phyloP scores from a whole-genome alignment of 2,329 filamentous ascomycete species.

The Periconia macrospinosa region DNA sequence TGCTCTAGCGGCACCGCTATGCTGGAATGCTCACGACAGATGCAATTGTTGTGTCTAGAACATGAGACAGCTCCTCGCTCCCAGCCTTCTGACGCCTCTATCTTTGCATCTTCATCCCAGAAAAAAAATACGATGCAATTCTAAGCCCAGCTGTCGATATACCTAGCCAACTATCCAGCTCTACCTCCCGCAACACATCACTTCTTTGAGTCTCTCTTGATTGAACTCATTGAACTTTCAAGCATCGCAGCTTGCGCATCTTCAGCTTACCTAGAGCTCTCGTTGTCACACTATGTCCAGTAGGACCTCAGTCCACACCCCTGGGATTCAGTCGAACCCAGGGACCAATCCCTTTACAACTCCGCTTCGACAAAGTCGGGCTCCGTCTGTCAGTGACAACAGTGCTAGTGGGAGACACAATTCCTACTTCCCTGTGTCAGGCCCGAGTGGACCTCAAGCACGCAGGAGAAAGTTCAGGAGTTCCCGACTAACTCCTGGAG shows the following conservation, averaged over 20 bases:
- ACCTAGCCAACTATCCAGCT: not conserved
- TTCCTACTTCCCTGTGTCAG: constrained; percentile 16
- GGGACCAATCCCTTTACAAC: constrained; percentile 27
- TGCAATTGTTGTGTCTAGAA: not conserved
- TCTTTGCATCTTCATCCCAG: not conserved
- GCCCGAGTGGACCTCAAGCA: constrained; percentile 9
- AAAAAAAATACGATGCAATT: not conserved
- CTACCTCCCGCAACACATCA: not conserved
- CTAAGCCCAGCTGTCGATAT: not conserved
- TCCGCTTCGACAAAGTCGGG: constrained; percentile 21
- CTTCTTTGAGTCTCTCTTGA: not conserved
- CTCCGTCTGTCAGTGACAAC: constrained; percentile 18
- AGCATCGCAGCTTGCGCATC: not conserved
- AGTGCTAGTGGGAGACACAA: constrained; percentile 11
- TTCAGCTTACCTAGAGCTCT: not conserved
- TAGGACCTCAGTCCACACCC: constrained; percentile 20
- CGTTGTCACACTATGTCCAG: constrained; percentile 19
- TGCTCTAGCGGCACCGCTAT: not conserved
- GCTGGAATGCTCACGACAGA: not conserved
- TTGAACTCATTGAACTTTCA: not conserved
- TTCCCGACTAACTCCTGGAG: constrained; percentile 18
- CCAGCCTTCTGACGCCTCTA: not conserved
- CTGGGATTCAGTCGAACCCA: constrained; percentile 11
- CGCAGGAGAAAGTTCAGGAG: constrained; percentile 24
- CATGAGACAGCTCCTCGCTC: not conserved